Conservation (phyloP, 1,284 basidiomycete species). For the Fomes fomentarius region DNA sequence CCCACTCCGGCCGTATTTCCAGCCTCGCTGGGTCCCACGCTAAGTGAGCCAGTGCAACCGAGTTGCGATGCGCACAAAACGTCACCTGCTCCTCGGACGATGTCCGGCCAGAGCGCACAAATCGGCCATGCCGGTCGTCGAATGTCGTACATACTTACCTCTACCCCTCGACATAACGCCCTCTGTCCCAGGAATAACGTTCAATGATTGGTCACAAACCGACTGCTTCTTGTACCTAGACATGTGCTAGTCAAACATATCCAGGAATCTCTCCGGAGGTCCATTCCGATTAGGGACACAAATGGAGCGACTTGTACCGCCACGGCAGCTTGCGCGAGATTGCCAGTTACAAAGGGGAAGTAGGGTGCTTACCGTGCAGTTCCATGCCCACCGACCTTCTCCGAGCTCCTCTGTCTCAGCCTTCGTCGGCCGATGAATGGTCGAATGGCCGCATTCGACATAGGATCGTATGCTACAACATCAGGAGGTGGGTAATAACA, state of each 20-base stretch:
- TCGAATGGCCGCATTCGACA: not conserved
- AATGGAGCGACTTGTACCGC: no score
- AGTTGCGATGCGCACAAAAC: slow-evolving; percentile 1
- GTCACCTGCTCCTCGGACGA: not conserved
- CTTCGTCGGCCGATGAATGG: not conserved
- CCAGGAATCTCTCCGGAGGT: not conserved
- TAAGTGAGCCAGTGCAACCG: not conserved
- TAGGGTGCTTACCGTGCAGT: not conserved
- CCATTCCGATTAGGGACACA: no score
- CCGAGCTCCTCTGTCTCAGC: not conserved
- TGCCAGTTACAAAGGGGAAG: not conserved
- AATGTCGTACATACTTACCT: not conserved
- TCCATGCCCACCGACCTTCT: no score
- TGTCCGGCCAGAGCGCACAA: not conserved
- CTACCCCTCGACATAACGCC: not conserved
- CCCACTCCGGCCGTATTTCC: not conserved
- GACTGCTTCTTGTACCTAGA: not conserved
- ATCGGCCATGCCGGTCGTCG: not conserved
- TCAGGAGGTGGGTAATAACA: slow-evolving; percentile 1
- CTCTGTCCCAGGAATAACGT: no score
- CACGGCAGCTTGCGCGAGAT: no score
- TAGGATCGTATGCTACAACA: slow-evolving; percentile 14
- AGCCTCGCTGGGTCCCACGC: not conserved
- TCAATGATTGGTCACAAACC: not conserved
- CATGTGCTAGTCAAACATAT: not conserved